Conservation (phyloP, 2,329 filamentous ascomycete genomes). For the Colletotrichum godetiae region DNA sequence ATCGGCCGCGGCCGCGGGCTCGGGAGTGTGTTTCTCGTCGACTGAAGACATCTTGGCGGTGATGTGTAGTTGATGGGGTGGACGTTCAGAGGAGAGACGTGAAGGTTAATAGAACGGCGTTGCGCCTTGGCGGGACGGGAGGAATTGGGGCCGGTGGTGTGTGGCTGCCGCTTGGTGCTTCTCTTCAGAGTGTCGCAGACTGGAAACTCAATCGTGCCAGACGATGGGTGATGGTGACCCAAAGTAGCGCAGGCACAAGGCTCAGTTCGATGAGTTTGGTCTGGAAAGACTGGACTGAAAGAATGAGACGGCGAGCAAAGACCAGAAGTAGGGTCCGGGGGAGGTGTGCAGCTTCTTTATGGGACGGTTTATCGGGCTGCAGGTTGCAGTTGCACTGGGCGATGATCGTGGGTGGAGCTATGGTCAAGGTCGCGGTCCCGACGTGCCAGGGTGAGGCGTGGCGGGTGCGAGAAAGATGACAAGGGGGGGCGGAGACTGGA, state of each 20-base stretch:
- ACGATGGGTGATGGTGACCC: not conserved
- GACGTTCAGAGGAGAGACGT: not conserved
- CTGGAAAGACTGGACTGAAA: not conserved
- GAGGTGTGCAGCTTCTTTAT: conserved; percentile 24
- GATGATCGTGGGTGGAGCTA: conserved; percentile 33
- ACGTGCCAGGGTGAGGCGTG: conserved; percentile 11
- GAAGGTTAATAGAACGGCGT: not conserved
- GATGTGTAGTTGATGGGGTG: not conserved
- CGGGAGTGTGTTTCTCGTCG: conserved; percentile 22
- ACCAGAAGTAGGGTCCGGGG: not conserved
- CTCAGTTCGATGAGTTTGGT: not conserved
- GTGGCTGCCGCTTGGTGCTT: conserved; percentile 2
- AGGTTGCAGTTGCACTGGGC: conserved; percentile 34
- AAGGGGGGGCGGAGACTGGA: not conserved
- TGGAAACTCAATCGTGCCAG: conserved; percentile 27
- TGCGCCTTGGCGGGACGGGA: not conserved
- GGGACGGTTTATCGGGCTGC: conserved; percentile 27
- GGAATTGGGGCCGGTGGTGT: conserved; percentile 5
- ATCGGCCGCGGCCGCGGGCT: conserved; percentile 8
- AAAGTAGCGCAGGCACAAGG: not conserved
- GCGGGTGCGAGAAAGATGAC: conserved; percentile 14
- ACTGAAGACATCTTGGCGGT: conserved; percentile 18
- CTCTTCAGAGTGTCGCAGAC: conserved; percentile 15
- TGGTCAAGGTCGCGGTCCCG: conserved; percentile 1
- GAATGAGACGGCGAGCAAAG: not conserved